Base-by-base conservation (phyloP, 2,329 filamentous ascomycete genomes). In the Zarea fungicola region DNA sequence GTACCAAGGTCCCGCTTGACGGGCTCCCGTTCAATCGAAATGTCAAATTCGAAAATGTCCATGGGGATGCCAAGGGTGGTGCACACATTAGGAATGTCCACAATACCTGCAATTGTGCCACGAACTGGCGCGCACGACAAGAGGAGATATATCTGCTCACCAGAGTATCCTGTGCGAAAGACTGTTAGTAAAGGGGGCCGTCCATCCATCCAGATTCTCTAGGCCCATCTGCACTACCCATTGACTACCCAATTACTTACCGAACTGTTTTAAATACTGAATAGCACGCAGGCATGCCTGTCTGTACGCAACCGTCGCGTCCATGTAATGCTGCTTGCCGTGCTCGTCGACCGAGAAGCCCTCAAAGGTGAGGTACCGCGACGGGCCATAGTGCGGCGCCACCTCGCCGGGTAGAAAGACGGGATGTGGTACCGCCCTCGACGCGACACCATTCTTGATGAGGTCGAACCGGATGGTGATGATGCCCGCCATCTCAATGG, bases 41-140 rank as follows among this genome's bases (percentile, higher is more conserved):
- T 92, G 63, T 96, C 90, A 66, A 96, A 95, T 61, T 93, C 88
- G 60, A 96, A 96, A 46, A 96, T 95, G 68, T 96, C 91, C 75
- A 95, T 89, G 1, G 91, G 91, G 47, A 96, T 63, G 0, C 89
- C 90, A 51, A 96, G 72, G 0, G 91, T 96, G 4, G 90, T 95
- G 62, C 91, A 96, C 0, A 87, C 88, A 62, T 96, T 95, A 0
- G 90, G 90, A 42, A 95, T 88, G 65, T 95, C 89, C 8, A 95
- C 90, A 49, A 96, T 86, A 0, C 91, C 90, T 1, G 89, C 91
- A 44, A 96, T 80, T 61, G 95, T 88, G 0, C 91, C 91, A 65
- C 95, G 87, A 5, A 96, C 78, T 0, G 91, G 90, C 0, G 90
- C 90, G 63, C 88, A 93, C 14, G 86, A 91, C 40, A 96, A 71